Base-by-base conservation (phyloP, 106 monocot species). In the Dendrobium catenatum region DNA sequence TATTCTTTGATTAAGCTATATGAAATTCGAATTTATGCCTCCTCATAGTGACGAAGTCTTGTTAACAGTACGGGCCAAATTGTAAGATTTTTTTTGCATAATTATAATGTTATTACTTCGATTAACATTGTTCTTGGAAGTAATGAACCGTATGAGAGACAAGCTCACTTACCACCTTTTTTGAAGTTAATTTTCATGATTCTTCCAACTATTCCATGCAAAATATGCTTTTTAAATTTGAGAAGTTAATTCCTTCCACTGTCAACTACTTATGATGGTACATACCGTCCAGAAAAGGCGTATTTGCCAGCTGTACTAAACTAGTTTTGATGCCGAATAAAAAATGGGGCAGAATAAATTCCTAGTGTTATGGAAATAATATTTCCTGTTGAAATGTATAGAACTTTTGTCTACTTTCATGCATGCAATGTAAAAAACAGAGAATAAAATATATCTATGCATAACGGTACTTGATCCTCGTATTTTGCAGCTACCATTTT, bases 401-500 rank as follows among this genome's bases (percentile, higher is more conserved):
- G 4, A 61, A 61, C 61, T 6, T 61, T 0, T 61, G 19, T 22
- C 4, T 58, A 59, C 20, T 64, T 64, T 8, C 64, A 64, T n/a
- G 64, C 6, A 13, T n/a, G 24, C 26, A 64, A 64, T 64, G n/a
- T 64, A 64, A 6, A 64, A 5, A 26, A 26, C 64, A 6, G 64
- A 66, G 64, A 66, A 66, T 33, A 70, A 68, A 68, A 68, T 68
- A 31, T 68, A 68, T 68, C 9, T 5, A 24, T 7, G 26, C 5
- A 20, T 74, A 74, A 74, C 22, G 19, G 41, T 70, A 44, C 74
- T 44, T 13, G 43, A 74, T 74, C 29, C 22, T n/a, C 13, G 56
- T 75, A 17, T 55, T 80, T 55, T 80, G 80, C 92, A 99, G 99
- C 75, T 95, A 59, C 99, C 99, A 61, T 87, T 86, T 81, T 86